phyloP scores from a whole-genome alignment of 169 alveolate genomes.

The Eimeria necatrix region DNA sequence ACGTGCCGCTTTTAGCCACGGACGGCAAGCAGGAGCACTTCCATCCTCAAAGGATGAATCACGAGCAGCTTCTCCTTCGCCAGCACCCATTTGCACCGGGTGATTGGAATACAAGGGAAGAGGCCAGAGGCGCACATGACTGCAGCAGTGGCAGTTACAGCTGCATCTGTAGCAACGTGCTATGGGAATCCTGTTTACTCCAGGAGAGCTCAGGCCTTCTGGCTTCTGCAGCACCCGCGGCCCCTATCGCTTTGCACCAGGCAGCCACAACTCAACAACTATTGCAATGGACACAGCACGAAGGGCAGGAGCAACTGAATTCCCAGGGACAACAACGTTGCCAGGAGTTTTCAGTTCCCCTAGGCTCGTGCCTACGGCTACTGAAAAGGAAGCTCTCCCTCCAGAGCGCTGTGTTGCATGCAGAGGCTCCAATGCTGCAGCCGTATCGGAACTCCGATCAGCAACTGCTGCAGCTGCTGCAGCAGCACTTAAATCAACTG shows the following conservation, averaged over 20 bases:
- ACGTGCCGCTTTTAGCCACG: background rate
- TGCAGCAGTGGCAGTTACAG: conserved; percentile 34
- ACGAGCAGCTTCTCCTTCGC: conserved; percentile 1
- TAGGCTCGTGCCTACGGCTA: background rate
- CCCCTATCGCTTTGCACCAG: background rate
- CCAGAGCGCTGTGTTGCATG: conserved; percentile 30
- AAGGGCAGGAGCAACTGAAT: background rate
- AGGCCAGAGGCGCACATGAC: background rate
- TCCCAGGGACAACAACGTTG: background rate
- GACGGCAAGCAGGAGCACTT: background rate
- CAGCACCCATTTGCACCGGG: background rate
- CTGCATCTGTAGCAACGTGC: conserved; percentile 22
- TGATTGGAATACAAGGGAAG: background rate
- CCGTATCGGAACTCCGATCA: conserved; percentile 18
- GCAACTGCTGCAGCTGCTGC: conserved; percentile 60
- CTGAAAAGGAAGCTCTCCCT: conserved; percentile 22
- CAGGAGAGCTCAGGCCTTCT: conserved; percentile 41
- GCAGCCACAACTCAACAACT: background rate
- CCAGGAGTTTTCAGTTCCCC: conserved; percentile 25
- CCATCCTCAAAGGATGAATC: background rate
- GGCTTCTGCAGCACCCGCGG: conserved; percentile 31
- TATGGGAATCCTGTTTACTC: conserved; percentile 36
- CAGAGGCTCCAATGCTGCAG: conserved; percentile 52
- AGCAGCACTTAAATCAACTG: conserved; percentile 37
- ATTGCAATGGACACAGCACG: background rate